Base-by-base conservation (phyloP, 1,284 basidiomycete genomes). In the Mycosarcoma maydis region DNA sequence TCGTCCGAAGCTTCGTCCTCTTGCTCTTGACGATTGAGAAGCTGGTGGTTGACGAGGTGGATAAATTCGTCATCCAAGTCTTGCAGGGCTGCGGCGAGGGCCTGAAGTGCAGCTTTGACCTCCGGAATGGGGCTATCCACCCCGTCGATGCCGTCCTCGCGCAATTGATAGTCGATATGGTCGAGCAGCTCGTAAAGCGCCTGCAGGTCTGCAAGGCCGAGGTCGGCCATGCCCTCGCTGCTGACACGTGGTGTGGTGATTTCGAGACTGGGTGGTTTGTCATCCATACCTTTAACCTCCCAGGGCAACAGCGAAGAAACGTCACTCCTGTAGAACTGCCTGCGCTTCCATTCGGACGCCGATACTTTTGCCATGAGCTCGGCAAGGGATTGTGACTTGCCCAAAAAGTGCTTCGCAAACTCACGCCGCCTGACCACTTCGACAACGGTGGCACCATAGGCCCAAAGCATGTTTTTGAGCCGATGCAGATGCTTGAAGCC, bases 371-470 rank as follows among this genome's bases (percentile, higher is more conserved):
- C 78, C 77, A 81, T 78, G 40, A 81, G 72, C 58, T 81, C 78
- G 2, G 80, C 80, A 9, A 81, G 52, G 20, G 62, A 54, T 44
- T 79, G 74, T 4, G 75, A 71, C 34, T 76, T 73, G 33, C 45
- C 46, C 10, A 80, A 48, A 46, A 79, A 80, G 34, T 65, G 56
- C 16, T 52, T 59, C 4, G 65, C 62, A 81, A 95, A 97, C 80
- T 95, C 92, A 65, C 91, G 90, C 50, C 95, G 85, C 52, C 94
- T 85, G 0, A 95, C 90, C 32, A 95, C 88, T 83, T 98, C 95
- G 11, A 95, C 86, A 2, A 97, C 86, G 0, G 94, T 93, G 1
- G 92, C 91, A 0, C 92, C 91, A 81, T 98, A 98, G 0, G 92
- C 92, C 77, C 92, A 94, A 1, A 95, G 83, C 87, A 98, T 91